Base-by-base conservation (phyloP, 2,329 filamentous ascomycete genomes). In the Ophiocordyceps sinensis region DNA sequence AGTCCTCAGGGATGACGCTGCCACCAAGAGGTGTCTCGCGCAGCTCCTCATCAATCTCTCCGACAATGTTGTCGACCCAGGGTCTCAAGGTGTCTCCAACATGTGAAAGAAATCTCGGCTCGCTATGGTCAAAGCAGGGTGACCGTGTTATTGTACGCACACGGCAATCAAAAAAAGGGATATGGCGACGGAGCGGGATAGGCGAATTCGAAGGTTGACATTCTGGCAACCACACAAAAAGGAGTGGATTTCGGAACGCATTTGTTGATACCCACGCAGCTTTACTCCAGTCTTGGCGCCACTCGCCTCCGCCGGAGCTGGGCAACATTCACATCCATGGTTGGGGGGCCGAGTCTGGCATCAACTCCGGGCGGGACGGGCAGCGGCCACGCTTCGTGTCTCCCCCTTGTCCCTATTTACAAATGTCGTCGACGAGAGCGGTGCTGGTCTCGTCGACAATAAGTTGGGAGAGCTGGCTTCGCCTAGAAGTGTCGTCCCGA, bases 31-130 rank as follows among this genome's bases (percentile, higher is more conserved):
- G 44, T 98, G 91, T 61, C 79, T 98, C 29, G 85, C 88, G n/a
- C 91, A 96, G 63, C 78, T 98, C 9, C 73, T 96, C 45, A 93
- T 96, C 65, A 96, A 96, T 58, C 76, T 98, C 41, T 93, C 86
- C 10, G 91, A 96, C 62, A 89, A 85, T 50, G 82, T 88, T 44
- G 79, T 70, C 41, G 73, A 76, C 38, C 56, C 57, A 38, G 54
- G 51, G 44, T 55, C 56, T 29, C 51, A 54, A n/a, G 56, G 54
- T 29, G 53, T 61, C 15, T 54, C 55, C 41, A 53, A 47, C 51
- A 60, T 63, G 54, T 63, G 48, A 56, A 37, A 28, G 23, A 14
- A 5, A 28, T 14, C n/a, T 4, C 21, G 17, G 13, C 19, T 19
- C 7, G 5, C n/a, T 30, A 38, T 7, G n/a, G 11, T 11, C 32